Evolutionary conservation across 441 rosid genomes (phyloP).

Genomic region (Brassica balearica): DNA sequence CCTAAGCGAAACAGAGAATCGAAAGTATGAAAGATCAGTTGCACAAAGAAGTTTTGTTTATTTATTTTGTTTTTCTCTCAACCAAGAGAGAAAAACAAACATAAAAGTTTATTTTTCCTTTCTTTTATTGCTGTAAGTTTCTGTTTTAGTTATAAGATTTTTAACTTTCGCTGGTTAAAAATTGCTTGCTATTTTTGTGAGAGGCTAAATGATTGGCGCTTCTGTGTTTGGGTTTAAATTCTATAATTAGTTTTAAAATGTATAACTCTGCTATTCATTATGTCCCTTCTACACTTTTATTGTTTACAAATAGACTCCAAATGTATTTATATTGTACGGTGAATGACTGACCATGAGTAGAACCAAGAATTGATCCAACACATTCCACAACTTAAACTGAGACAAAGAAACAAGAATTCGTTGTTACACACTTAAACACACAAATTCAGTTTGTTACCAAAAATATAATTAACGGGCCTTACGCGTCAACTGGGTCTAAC

Average conservation of each 20-base stretch:
- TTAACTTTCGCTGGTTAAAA: conserved; percentile 16
- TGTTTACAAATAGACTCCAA: not conserved
- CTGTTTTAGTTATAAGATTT: conserved; percentile 5
- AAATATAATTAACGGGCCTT: conserved; percentile 13
- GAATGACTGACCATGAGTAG: not conserved
- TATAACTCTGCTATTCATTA: not conserved
- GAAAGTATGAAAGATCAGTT: conserved; percentile 30
- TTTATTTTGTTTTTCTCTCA: conserved; percentile 20
- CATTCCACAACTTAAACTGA: conserved; percentile 5
- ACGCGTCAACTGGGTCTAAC: not conserved
- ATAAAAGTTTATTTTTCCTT: not conserved
- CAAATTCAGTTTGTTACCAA: conserved; percentile 10
- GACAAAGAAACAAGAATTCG: conserved; percentile 1
- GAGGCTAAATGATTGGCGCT: conserved; percentile 28
- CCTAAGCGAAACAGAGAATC: conserved; percentile 78
- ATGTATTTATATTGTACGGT: not conserved
- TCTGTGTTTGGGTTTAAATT: conserved; percentile 16
- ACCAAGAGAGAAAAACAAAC: conserved; percentile 38
- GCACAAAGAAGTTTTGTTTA: not conserved
- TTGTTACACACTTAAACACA: not conserved
- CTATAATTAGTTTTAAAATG: conserved; percentile 21
- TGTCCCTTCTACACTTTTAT: not conserved
- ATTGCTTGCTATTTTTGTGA: conserved; percentile 34
- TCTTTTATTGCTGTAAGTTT: conserved; percentile 3
- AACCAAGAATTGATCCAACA: not conserved